Percentiles rank a stretch among this genome's conserved stretches.
These are phyloP conservation scores for Cymbopogon flexuosus DNA, from an alignment of 202 grass and related monocot genomes.

Conservation along the genomic window DNA sequence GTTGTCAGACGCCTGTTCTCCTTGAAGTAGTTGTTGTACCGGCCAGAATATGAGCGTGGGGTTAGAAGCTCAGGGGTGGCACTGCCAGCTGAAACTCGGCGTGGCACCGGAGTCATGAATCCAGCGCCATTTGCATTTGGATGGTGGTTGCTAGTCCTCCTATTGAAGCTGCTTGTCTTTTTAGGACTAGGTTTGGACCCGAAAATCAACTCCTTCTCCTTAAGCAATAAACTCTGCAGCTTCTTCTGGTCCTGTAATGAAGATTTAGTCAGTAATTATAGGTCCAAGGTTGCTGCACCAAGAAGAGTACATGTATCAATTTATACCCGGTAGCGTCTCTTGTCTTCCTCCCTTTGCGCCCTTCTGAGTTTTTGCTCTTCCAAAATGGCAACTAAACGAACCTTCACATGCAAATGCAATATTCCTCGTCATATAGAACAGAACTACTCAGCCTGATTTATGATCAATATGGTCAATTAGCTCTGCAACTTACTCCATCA, in stretches of 20 bases:
- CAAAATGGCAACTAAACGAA: conserved; percentile 73
- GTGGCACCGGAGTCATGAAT: conserved; percentile 65
- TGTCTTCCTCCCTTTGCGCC: conserved; percentile 80
- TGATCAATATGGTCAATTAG: conserved; percentile 15
- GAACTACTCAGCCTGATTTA: neutral
- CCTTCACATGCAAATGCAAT: conserved; percentile 45
- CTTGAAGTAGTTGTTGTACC: conserved; percentile 55
- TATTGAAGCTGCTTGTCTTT: conserved; percentile 58
- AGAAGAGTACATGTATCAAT: neutral
- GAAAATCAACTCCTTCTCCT: conserved; percentile 69
- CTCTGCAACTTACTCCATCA: conserved; percentile 62
- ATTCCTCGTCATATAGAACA: conserved; percentile 24
- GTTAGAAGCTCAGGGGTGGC: conserved; percentile 68
- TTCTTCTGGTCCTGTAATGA: conserved; percentile 80
- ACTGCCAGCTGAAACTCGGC: conserved; percentile 46
- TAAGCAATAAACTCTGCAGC: conserved; percentile 61
- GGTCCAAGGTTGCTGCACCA: neutral
- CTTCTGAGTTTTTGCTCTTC: conserved; percentile 91
- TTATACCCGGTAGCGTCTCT: conserved; percentile 64
- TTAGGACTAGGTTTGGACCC: conserved; percentile 60
- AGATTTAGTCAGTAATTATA: conserved; percentile 4
- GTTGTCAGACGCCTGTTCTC: conserved; percentile 44
- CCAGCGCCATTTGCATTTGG: conserved; percentile 56
- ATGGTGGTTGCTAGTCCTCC: conserved; percentile 54
- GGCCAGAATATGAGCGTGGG: conserved; percentile 61